Evolutionary conservation across 1,139 yeast species (phyloP).

Genomic region (Eremothecium coryli): DNA sequence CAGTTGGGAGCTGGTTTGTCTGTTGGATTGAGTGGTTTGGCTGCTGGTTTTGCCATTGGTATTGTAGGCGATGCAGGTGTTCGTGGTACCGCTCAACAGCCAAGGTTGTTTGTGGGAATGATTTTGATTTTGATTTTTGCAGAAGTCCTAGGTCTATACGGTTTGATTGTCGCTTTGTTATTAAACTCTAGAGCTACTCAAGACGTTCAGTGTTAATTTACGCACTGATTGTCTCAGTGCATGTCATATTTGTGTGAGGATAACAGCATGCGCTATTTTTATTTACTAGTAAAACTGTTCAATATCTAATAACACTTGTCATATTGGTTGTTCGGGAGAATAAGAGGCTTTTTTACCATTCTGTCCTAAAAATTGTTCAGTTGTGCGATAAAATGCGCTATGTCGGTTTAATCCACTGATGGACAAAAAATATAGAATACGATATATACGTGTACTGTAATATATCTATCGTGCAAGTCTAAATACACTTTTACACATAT

Average conservation of each 20-base stretch:
- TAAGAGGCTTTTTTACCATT: no score
- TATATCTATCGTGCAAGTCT: not conserved
- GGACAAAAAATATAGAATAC: no score
- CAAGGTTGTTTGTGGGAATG: slow-evolving; percentile 95
- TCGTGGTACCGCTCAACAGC: slow-evolving; percentile 93
- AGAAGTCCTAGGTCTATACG: slow-evolving; percentile 95
- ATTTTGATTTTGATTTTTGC: slow-evolving; percentile 95
- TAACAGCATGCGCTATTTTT: no score
- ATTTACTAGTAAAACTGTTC: no score
- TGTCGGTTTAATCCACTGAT: no score
- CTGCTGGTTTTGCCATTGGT: slow-evolving; percentile 98
- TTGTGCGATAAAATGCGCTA: no score
- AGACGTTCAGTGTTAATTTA: slow-evolving; percentile 65
- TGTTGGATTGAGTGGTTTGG: slow-evolving; percentile 94
- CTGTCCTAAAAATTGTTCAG: no score
- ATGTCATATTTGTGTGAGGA: no score
- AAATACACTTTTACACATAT: no score
- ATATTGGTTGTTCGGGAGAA: not conserved
- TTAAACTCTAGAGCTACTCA: slow-evolving; percentile 96
- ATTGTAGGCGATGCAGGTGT: slow-evolving; percentile 99
- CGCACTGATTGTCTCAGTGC: not conserved
- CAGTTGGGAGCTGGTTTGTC: slow-evolving; percentile 98
- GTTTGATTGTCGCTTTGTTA: slow-evolving; percentile 92
- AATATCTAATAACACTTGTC: slow-evolving; percentile 1
- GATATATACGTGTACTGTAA: slow-evolving; percentile 1